phyloP scores from a whole-genome alignment of 306 rosid genomes.

The Sicyos edulis region DNA sequence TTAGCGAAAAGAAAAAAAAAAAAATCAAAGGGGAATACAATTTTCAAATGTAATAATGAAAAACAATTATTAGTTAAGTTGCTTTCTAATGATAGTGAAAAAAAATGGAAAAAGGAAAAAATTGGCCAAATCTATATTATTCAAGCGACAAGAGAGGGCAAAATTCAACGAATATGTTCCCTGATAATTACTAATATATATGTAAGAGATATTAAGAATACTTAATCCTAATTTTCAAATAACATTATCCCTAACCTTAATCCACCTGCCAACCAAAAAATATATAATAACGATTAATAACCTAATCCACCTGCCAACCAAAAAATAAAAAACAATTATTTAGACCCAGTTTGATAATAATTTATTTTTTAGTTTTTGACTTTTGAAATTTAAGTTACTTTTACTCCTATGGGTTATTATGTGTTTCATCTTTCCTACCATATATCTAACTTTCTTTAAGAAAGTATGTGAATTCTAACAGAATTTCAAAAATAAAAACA shows the following conservation, averaged over 20 bases:
- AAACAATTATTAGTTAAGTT: not conserved
- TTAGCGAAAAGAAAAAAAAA: not conserved
- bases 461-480: too few relatives aligned
- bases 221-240: not conserved
- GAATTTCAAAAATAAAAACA: too few relatives aligned
- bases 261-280: too few relatives aligned
- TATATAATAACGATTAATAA: too few relatives aligned
- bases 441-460: too few relatives aligned
- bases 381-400: too few relatives aligned
- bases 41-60: not conserved
- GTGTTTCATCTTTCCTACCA: too few relatives aligned
- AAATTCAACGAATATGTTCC: conserved; percentile 13
- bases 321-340: too few relatives aligned
- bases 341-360: too few relatives aligned
- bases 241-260: not conserved
- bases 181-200: not conserved
- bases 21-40: not conserved
- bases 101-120: not conserved
- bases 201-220: not conserved
- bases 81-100: not conserved
- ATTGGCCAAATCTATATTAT: not conserved
- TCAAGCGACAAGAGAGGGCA: conserved; percentile 3
- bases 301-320: too few relatives aligned
- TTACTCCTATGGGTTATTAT: too few relatives aligned
- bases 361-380: too few relatives aligned